Evolutionary conservation across 768 basidiomycete species (phyloP).

Genomic region (Serendipita sp.): DNA sequence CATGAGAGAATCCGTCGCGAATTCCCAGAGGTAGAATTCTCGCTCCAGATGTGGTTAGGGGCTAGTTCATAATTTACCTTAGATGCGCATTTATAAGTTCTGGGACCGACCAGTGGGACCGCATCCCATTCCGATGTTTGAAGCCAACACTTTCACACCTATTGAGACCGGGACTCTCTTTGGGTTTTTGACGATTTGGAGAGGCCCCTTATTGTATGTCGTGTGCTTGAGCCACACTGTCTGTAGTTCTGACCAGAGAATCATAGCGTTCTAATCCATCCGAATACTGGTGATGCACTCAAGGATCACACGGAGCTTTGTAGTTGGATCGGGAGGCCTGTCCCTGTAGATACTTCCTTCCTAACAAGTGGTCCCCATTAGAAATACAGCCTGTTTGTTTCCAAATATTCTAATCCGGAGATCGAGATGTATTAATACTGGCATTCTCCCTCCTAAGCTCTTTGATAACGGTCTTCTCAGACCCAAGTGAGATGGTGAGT

Average conservation of each 20-base stretch:
- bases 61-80: neutral
- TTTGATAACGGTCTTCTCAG: constrained; percentile 58
- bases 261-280: constrained; percentile 50
- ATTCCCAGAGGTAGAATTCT: constrained; percentile 47
- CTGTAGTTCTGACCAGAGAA: neutral
- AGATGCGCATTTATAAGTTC: constrained; percentile 47
- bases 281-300: constrained; percentile 42
- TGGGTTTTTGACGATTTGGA: constrained; percentile 48
- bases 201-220: constrained; percentile 56
- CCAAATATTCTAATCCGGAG: neutral
- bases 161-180: constrained; percentile 57
- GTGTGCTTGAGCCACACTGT: constrained; percentile 3
- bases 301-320: constrained; percentile 48
- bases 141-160: constrained; percentile 50
- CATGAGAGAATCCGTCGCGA: constrained; percentile 45
- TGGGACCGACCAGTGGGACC: constrained; percentile 53
- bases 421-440: constrained; percentile 18
- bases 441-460: constrained; percentile 63
- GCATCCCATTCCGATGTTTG: constrained; percentile 58
- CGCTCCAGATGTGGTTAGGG: neutral
- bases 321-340: constrained; percentile 51
- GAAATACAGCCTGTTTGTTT: neutral
- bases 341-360: constrained; percentile 27
- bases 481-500: neutral
- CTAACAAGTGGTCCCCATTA: neutral